Evolutionary conservation across 805 yeast species (phyloP), one percentile per base, ranked within the genome.

Genomic region (Lachancea cidri): DNA sequence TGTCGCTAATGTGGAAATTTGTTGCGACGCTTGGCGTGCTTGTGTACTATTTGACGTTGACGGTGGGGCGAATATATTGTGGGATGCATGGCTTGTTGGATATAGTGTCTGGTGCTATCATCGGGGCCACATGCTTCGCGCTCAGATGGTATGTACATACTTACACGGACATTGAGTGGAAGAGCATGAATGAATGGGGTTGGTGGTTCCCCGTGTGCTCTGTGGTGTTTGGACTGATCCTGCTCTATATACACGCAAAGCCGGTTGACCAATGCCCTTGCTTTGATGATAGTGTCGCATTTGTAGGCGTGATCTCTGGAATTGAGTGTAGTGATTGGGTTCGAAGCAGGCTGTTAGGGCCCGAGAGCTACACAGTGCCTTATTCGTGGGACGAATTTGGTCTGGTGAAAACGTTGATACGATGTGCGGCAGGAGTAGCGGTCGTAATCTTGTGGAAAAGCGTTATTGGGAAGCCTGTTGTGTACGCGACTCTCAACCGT

Each of bases 71-170:
- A 42, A 55, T 91, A 7, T 91, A 93, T 65, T 88, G 96, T 60
- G 98, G 98, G 3, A 91, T 91, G 98, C 98, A 93, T 65, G 98
- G 98, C 2, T 74, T 85, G 45, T 63, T 84, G 17, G 98, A 93
- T 58, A 70, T 93, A 2, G 38, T 65, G 0, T 57, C 75, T 15
- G 98, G 98, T 4, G 64, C 76, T 0, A 1, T 74, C 0, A 65
- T 87, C 14, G 98, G 98, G 0, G 36, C 66, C 0, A 29, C 64
- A 0, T 68, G 83, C 27, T 76, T 76, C 46, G 34, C 69, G n/a
- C 54, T 73, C 17, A 66, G 95, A 38, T 48, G 57, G 33, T 45
- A 51, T 4, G 71, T 77, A 1, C 54, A 54, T 5, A 20, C 47
- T 7, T 77, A 77, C 66, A 86, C 83, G 54, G 39, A 55, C 2